A percentile compares a stretch with the other conserved stretches of the same genome.
Conservation (phyloP, 345 rosid species). For the Citrus glauca region DNA sequence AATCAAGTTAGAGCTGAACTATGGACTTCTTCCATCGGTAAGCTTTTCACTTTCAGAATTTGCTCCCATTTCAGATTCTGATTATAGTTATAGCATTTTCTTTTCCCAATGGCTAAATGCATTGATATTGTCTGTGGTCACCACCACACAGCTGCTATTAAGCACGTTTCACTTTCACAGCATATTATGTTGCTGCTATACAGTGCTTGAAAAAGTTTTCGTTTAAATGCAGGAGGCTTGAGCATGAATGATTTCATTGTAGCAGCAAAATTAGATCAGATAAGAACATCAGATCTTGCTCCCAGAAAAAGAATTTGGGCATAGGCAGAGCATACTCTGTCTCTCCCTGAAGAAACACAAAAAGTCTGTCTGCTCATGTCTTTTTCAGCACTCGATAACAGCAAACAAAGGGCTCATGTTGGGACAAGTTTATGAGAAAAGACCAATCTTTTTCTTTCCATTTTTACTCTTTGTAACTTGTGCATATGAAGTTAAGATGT, state of each 20-base stretch:
- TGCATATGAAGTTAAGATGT: neutral
- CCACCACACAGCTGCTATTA: neutral
- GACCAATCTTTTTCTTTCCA: neutral
- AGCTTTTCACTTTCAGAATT: conserved; percentile 3
- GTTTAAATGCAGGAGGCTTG: conserved; percentile 63
- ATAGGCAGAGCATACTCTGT: conserved; percentile 10
- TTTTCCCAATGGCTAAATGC: neutral
- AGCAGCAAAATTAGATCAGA: conserved; percentile 81
- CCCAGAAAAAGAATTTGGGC: conserved; percentile 86
- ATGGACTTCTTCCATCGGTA: conserved; percentile 78
- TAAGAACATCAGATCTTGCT: conserved; percentile 85
- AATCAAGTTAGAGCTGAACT: conserved; percentile 85
- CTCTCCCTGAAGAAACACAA: neutral
- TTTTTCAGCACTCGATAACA: neutral
- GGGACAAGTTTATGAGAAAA: neutral
- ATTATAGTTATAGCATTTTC: neutral
- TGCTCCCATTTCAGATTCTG: neutral
- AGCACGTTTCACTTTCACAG: neutral
- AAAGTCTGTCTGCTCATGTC: neutral
- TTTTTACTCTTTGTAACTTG: neutral
- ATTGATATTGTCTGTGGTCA: neutral
- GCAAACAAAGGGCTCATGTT: neutral
- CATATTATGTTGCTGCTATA: neutral
- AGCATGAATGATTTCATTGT: conserved; percentile 87
- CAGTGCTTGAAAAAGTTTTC: neutral